phyloP scores from a whole-genome alignment of 257 asterid species.

The Agastache rugosa region DNA sequence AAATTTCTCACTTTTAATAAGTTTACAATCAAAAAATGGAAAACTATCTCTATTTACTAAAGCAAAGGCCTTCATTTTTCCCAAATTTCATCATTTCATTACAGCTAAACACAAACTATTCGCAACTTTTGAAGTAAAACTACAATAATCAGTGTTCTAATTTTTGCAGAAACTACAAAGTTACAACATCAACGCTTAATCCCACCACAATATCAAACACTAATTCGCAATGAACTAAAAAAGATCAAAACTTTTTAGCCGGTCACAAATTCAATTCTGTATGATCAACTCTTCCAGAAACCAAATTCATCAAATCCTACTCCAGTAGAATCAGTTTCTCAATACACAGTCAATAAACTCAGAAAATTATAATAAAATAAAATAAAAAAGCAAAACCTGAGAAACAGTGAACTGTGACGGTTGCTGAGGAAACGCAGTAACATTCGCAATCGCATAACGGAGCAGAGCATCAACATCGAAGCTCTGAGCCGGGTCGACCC shows the following conservation, averaged over 20 bases:
- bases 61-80: background rate
- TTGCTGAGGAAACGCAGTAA: conserved; percentile 69
- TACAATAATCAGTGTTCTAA: conserved; percentile 7
- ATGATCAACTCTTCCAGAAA: conserved; percentile 11
- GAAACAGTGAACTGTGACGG: conserved; percentile 59
- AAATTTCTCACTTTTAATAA: background rate
- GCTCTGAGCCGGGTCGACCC: conserved; percentile 69
- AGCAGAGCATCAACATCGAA: conserved; percentile 64
- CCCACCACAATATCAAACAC: conserved; percentile 5
- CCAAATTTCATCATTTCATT: background rate
- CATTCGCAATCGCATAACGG: conserved; percentile 61
- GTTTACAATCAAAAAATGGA: background rate
- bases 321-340: background rate
- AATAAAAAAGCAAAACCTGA: conserved; percentile 58
- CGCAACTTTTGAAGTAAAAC: background rate
- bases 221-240: background rate
- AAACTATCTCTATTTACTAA: background rate
- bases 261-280: background rate
- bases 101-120: background rate
- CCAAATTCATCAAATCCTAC: conserved; percentile 3
- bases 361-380: too few relatives aligned
- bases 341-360: background rate
- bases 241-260: conserved; percentile 22
- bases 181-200: background rate
- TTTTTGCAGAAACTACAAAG: conserved; percentile 17